Evolutionary conservation across 1,284 basidiomycete species (phyloP).

Genomic region (Ceratobasidium papillatum): DNA sequence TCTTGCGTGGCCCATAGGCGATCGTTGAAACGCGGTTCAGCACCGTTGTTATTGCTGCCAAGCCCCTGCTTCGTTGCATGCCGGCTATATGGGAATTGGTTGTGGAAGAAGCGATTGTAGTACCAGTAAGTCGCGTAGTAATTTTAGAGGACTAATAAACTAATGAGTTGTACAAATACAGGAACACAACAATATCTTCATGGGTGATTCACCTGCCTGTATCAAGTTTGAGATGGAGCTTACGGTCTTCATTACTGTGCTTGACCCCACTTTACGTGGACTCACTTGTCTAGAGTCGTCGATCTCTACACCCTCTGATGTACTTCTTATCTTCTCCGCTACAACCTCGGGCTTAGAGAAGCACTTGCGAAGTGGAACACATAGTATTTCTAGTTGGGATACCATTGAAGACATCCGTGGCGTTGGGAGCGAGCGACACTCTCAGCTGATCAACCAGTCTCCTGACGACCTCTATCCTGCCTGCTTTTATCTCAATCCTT

Average conservation of each 20-base stretch:
- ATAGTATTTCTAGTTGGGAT: background rate
- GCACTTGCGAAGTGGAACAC: background rate
- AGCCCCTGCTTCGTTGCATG: slow-evolving; percentile 1
- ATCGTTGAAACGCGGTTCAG: slow-evolving; percentile 6
- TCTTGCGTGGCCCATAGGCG: background rate
- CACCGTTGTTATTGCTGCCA: background rate
- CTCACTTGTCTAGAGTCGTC: slow-evolving; percentile 13
- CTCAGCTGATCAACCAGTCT: background rate
- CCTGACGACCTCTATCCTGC: slow-evolving; percentile 2
- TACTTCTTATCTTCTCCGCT: slow-evolving; percentile 9
- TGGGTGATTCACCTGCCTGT: background rate
- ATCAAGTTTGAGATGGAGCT: slow-evolving; percentile 6
- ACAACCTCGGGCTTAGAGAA: background rate
- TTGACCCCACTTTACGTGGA: slow-evolving; percentile 1
- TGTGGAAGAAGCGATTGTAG: background rate
- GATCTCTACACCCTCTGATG: background rate
- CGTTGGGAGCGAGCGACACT: background rate
- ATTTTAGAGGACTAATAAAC: too few species aligned
- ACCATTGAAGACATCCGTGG: background rate
- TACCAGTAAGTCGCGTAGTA: background rate
- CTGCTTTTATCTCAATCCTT: background rate
- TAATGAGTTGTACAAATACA: background rate
- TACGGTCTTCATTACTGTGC: background rate
- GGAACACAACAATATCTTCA: background rate
- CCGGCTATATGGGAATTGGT: background rate